Evolutionary conservation across 306 rosid species (phyloP).

Genomic region (Abrus precatorius): DNA sequence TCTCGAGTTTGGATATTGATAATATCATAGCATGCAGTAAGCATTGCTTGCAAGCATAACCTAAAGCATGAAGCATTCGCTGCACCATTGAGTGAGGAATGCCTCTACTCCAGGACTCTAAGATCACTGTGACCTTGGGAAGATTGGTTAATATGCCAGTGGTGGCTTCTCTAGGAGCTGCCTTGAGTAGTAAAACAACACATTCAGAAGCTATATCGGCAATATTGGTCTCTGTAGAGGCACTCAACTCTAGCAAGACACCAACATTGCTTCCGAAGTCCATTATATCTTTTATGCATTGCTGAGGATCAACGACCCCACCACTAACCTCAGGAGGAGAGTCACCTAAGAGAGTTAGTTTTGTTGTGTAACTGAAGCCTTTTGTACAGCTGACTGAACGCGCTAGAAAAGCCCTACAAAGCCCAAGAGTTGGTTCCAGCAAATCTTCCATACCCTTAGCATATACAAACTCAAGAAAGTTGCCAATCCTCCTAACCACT

Average conservation of each 20-base stretch:
- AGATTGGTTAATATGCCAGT: conserved; percentile 90
- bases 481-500: conserved; percentile 92
- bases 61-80: conserved; percentile 80
- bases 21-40: conserved; percentile 85
- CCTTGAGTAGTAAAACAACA: conserved; percentile 73
- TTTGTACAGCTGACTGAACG: conserved; percentile 74
- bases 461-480: conserved; percentile 81
- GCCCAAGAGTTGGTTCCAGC: conserved; percentile 89
- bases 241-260: conserved; percentile 80
- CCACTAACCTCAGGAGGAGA: conserved; percentile 59
- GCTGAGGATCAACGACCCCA: conserved; percentile 72
- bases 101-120: conserved; percentile 80
- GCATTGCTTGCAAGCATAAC: conserved; percentile 90
- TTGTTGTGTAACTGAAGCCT: conserved; percentile 65
- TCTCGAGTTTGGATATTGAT: conserved; percentile 80
- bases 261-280: conserved; percentile 88
- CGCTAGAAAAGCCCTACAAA: conserved; percentile 88
- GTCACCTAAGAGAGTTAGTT: conserved; percentile 76
- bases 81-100: conserved; percentile 63
- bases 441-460: conserved; percentile 96
- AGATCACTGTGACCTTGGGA: conserved; percentile 71
- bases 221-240: conserved; percentile 60
- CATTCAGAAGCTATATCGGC: conserved; percentile 90
- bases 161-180: conserved; percentile 97
- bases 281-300: conserved; percentile 78